Conservation (phyloP, 2,329 filamentous ascomycete species). For the Ascochyta pisi region DNA sequence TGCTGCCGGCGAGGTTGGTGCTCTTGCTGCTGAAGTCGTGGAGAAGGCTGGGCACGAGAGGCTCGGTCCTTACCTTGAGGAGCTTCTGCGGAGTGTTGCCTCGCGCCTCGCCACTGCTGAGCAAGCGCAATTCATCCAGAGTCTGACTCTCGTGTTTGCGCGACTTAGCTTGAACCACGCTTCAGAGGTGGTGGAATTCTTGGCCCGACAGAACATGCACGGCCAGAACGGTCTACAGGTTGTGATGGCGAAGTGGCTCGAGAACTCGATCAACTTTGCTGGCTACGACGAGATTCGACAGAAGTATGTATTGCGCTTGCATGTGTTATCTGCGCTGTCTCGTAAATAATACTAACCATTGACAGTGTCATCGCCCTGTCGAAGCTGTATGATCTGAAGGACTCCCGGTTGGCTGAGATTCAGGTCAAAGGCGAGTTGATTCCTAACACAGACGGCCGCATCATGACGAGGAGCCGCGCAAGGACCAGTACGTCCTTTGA, state of each 20-base stretch:
- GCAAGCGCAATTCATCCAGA: slow-evolving; percentile 91
- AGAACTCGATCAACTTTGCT: slow-evolving; percentile 96
- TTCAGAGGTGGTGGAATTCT: slow-evolving; percentile 88
- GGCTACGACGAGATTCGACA: slow-evolving; percentile 97
- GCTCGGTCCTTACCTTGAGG: slow-evolving; percentile 86
- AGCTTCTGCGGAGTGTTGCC: slow-evolving; percentile 88
- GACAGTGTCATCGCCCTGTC: slow-evolving; percentile 86
- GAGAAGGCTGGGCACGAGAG: slow-evolving; percentile 93
- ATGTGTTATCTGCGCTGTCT: not conserved
- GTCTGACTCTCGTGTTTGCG: slow-evolving; percentile 92
- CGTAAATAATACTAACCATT: slow-evolving; percentile 19
- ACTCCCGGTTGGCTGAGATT: slow-evolving; percentile 77
- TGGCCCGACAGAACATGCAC: slow-evolving; percentile 81
- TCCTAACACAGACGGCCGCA: slow-evolving; percentile 72
- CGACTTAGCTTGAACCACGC: slow-evolving; percentile 84
- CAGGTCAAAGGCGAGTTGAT: slow-evolving; percentile 93
- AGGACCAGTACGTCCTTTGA: slow-evolving; percentile 69
- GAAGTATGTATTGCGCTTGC: slow-evolving; percentile 68
- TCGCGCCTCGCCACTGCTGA: slow-evolving; percentile 81
- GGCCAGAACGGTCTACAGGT: slow-evolving; percentile 84
- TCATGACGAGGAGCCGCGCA: slow-evolving; percentile 92
- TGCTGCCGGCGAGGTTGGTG: slow-evolving; percentile 93
- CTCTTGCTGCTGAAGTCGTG: slow-evolving; percentile 90
- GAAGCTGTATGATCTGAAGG: slow-evolving; percentile 87
- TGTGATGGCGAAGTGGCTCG: slow-evolving; percentile 93